A percentile compares a stretch with the other conserved stretches of the same genome.
These are phyloP conservation scores for Solanum lycopersicoides DNA, from an alignment of 257 asterid genomes.

Conservation along the genomic window DNA sequence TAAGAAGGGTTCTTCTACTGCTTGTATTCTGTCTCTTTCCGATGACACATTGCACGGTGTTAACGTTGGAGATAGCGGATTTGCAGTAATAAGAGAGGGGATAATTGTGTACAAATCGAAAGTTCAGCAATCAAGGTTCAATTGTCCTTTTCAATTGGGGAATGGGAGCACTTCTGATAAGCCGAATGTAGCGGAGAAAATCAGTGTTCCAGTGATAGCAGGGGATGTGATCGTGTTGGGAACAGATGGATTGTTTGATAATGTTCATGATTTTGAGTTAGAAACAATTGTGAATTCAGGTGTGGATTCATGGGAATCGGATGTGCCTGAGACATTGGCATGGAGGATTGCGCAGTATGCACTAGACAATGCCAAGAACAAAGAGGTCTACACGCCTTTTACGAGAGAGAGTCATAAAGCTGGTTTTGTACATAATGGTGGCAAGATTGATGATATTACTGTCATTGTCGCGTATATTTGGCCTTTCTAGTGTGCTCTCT, in stretches of 20 bases:
- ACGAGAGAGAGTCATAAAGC: constrained; percentile 8
- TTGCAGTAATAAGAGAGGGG: constrained; percentile 20
- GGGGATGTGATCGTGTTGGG: constrained; percentile 33
- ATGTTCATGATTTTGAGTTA: constrained; percentile 13
- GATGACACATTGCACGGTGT: constrained; percentile 14
- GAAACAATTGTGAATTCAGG: background rate
- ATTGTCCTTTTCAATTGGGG: constrained; percentile 30
- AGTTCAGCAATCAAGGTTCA: constrained; percentile 15
- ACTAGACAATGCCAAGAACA: background rate
- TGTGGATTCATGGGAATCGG: background rate
- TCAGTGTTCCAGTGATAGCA: constrained; percentile 2
- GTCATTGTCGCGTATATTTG: constrained; percentile 19
- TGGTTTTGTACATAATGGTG: constrained; percentile 15
- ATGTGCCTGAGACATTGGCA: background rate
- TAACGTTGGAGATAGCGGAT: constrained; percentile 35
- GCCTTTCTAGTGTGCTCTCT: background rate
- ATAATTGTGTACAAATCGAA: constrained; percentile 6
- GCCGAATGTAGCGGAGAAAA: constrained; percentile 11
- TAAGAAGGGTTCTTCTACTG: constrained; percentile 21
- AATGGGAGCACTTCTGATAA: background rate
- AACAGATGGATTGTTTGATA: constrained; percentile 47
- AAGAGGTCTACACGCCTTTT: constrained; percentile 3
- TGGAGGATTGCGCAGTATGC: background rate
- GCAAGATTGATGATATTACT: constrained; percentile 45
- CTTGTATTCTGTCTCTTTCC: constrained; percentile 19